Evolutionary conservation across 2,329 filamentous ascomycete genomes (phyloP).

Genomic region (Peltaster fructicola): DNA sequence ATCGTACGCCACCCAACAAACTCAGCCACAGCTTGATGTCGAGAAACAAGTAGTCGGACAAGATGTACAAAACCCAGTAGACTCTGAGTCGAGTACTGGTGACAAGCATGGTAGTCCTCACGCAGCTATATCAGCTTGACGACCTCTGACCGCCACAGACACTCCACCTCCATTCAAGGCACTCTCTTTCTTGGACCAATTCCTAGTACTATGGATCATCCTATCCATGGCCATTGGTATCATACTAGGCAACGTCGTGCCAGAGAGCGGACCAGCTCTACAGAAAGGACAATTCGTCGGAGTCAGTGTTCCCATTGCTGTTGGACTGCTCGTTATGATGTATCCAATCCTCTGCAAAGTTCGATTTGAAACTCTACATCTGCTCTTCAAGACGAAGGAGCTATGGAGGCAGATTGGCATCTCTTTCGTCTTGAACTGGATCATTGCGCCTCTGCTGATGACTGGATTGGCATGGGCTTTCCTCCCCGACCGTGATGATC

Average conservation of each 20-base stretch:
- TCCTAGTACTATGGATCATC: slow-evolving; percentile 46
- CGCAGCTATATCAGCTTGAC: no score
- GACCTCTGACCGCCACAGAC: no score
- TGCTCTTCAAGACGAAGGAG: slow-evolving; percentile 39
- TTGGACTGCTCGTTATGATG: slow-evolving; percentile 82
- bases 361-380: slow-evolving; percentile 56
- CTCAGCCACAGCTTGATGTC: no score
- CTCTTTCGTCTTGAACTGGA: slow-evolving; percentile 65
- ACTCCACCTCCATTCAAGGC: slow-evolving; percentile 20
- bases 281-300: slow-evolving; percentile 57
- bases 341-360: slow-evolving; percentile 85
- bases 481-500: slow-evolving; percentile 29
- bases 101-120: no score
- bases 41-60: no score
- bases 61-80: no score
- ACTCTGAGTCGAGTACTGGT: no score
- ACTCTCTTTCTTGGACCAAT: slow-evolving; percentile 27
- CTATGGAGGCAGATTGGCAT: slow-evolving; percentile 70
- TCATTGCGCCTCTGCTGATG: slow-evolving; percentile 70
- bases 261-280: slow-evolving; percentile 40
- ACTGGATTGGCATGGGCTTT: slow-evolving; percentile 51
- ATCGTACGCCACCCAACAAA: no score
- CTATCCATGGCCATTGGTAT: slow-evolving; percentile 63
- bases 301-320: slow-evolving; percentile 51
- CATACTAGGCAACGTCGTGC: slow-evolving; percentile 58